Percentiles rank a stretch among this genome's conserved stretches.
Evolutionary conservation across 495 filamentous ascomycete species (phyloP).

Genomic region (Hypoxylon trugodes): DNA sequence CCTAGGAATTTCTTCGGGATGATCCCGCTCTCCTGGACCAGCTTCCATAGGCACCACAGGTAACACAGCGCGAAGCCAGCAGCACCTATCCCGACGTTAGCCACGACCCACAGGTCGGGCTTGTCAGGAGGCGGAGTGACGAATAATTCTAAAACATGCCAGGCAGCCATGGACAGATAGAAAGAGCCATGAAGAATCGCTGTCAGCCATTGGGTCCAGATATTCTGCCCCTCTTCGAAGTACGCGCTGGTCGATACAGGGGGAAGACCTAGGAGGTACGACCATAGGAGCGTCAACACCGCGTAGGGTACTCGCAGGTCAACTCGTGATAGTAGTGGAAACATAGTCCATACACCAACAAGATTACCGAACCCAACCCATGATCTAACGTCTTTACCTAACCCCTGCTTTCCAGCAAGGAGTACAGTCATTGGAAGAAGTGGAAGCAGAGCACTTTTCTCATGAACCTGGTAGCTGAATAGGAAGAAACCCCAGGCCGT

Average conservation of each 20-base stretch:
- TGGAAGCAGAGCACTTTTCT: conserved; percentile 93
- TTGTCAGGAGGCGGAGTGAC: conserved; percentile 73
- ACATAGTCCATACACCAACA: conserved; percentile 93
- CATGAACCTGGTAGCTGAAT: conserved; percentile 96
- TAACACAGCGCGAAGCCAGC: conserved; percentile 88
- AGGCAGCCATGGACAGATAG: conserved; percentile 77
- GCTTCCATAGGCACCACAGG: conserved; percentile 82
- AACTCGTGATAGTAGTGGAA: conserved; percentile 85
- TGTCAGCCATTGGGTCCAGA: conserved; percentile 60
- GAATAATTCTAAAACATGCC: conserved; percentile 80
- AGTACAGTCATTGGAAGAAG: conserved; percentile 91
- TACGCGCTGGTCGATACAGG: conserved; percentile 77
- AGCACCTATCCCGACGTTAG: conserved; percentile 85
- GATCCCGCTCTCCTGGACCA: conserved; percentile 68
- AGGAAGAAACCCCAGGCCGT: conserved; percentile 97
- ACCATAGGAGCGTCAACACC: conserved; percentile 85
- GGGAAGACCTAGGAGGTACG: conserved; percentile 86
- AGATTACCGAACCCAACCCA: conserved; percentile 96
- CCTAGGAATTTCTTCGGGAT: conserved; percentile 37
- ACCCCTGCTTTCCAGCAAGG: conserved; percentile 76
- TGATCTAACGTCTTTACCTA: conserved; percentile 76
- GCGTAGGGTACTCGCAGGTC: conserved; percentile 84
- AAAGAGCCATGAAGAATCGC: conserved; percentile 75
- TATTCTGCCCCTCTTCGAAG: conserved; percentile 55
- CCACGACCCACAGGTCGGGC: conserved; percentile 93